Evolutionary conservation across 2,329 filamentous ascomycete species (phyloP).

Genomic region (Ceratocystis albifundus): DNA sequence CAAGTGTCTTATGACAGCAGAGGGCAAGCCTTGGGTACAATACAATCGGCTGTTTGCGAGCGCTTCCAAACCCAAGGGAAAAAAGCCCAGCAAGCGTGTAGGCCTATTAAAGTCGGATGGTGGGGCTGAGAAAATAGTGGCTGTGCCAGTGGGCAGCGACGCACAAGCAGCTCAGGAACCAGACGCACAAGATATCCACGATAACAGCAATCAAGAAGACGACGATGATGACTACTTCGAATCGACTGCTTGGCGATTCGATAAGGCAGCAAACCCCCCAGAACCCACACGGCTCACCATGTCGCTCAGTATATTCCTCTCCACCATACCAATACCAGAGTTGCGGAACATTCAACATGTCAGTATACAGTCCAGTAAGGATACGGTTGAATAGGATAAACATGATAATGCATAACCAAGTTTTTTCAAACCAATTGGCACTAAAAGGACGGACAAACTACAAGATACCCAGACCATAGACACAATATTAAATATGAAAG

Average conservation of each 20-base stretch:
- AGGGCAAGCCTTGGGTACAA: constrained; percentile 41
- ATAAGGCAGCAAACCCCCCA: constrained; percentile 40
- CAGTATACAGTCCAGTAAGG: constrained; percentile 38
- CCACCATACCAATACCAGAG: constrained; percentile 42
- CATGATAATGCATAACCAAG: background rate
- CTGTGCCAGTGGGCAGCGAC: background rate
- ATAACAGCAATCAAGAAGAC: constrained; percentile 24
- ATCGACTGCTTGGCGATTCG: constrained; percentile 45
- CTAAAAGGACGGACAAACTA: background rate
- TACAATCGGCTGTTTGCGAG: constrained; percentile 47
- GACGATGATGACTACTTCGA: constrained; percentile 41
- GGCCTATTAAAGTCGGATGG: background rate
- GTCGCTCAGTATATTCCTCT: constrained; percentile 51
- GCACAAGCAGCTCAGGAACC: background rate
- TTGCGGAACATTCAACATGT: constrained; percentile 40
- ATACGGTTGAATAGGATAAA: constrained; percentile 24
- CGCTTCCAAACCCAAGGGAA: constrained; percentile 27
- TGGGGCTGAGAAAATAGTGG: background rate
- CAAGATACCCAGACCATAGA: background rate
- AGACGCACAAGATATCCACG: constrained; percentile 13
- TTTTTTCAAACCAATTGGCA: background rate
- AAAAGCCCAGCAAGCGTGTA: background rate
- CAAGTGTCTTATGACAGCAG: constrained; percentile 43
- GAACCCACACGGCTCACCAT: constrained; percentile 38
- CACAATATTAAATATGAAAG: constrained; percentile 1